These are phyloP conservation scores for Isabelozyma pseudorhagii DNA, from an alignment of 805 yeast species.

Conservation along the genomic window DNA sequence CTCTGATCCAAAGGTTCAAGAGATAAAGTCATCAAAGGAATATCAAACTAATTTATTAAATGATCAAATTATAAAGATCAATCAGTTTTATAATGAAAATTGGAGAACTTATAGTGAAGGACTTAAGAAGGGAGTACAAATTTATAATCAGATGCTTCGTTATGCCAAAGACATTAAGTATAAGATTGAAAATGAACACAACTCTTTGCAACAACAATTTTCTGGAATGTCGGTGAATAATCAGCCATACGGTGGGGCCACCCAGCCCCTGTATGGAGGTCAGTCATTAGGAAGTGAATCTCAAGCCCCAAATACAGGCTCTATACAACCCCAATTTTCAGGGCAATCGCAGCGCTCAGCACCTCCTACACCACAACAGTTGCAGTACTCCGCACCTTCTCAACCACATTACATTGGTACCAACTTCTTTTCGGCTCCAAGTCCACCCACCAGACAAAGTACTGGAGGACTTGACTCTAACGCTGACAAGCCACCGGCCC, in stretches of 20 bases:
- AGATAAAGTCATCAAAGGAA: slow-evolving; percentile 42
- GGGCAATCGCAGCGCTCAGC: not conserved
- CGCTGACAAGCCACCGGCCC: not conserved
- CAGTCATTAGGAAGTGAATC: not conserved
- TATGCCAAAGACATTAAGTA: slow-evolving; percentile 17
- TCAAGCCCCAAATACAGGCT: not conserved
- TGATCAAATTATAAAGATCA: slow-evolving; percentile 33
- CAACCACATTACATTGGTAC: not conserved
- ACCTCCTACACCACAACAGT: not conserved
- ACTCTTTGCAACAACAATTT: slow-evolving; percentile 1
- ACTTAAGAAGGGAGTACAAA: slow-evolving; percentile 54
- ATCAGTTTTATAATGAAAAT: slow-evolving; percentile 44
- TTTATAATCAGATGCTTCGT: slow-evolving; percentile 52
- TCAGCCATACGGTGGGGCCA: not conserved
- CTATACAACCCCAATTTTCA: not conserved
- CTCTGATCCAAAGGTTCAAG: slow-evolving; percentile 28
- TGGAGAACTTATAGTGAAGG: slow-evolving; percentile 65
- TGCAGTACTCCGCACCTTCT: not conserved
- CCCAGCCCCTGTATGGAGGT: not conserved
- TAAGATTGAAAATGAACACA: not conserved
- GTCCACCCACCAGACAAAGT: not conserved
- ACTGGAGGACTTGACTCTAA: not conserved
- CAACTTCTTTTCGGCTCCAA: not conserved
- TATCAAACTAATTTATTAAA: slow-evolving; percentile 30
- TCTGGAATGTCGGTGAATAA: not conserved